phyloP scores from a whole-genome alignment of 1,284 basidiomycete genomes.

The Cystobasidiaceae sp. region DNA sequence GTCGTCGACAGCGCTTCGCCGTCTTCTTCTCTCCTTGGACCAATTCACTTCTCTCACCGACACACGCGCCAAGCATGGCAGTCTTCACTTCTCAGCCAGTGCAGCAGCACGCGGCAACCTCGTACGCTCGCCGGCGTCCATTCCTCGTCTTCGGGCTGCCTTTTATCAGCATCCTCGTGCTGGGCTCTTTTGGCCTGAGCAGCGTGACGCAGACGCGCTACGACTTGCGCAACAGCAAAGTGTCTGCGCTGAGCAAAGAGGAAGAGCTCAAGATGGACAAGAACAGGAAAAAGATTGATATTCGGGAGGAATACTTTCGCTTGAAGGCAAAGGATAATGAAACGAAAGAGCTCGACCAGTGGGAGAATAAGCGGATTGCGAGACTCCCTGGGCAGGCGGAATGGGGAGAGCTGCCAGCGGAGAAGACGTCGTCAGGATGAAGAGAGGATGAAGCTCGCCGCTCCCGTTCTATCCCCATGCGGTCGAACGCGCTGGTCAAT shows the following conservation, averaged over 20 bases:
- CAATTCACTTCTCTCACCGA: no score
- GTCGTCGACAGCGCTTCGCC: no score
- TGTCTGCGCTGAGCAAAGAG: slow-evolving; percentile 69
- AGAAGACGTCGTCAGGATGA: not conserved
- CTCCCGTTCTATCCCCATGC: no score
- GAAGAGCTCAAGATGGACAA: slow-evolving; percentile 74
- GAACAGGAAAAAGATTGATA: slow-evolving; percentile 79
- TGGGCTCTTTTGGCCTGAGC: slow-evolving; percentile 76
- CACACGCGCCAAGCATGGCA: slow-evolving; percentile 5
- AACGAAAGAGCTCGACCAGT: slow-evolving; percentile 35
- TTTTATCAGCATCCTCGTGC: slow-evolving; percentile 78
- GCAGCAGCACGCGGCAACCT: slow-evolving; percentile 1
- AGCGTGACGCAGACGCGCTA: slow-evolving; percentile 85
- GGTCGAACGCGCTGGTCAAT: no score
- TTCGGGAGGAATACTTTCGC: slow-evolving; percentile 84
- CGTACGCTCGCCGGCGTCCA: slow-evolving; percentile 42
- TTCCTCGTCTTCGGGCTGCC: slow-evolving; percentile 71
- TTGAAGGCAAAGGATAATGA: slow-evolving; percentile 33
- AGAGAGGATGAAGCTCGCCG: not conserved
- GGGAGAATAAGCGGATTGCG: slow-evolving; percentile 43
- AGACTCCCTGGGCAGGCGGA: slow-evolving; percentile 41
- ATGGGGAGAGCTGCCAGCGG: slow-evolving; percentile 40
- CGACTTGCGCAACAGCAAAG: slow-evolving; percentile 75
- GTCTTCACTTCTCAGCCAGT: slow-evolving; percentile 24
- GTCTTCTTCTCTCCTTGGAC: no score